Evolutionary conservation across 2,329 filamentous ascomycete species (phyloP).

Genomic region (Epichloe sp.): DNA sequence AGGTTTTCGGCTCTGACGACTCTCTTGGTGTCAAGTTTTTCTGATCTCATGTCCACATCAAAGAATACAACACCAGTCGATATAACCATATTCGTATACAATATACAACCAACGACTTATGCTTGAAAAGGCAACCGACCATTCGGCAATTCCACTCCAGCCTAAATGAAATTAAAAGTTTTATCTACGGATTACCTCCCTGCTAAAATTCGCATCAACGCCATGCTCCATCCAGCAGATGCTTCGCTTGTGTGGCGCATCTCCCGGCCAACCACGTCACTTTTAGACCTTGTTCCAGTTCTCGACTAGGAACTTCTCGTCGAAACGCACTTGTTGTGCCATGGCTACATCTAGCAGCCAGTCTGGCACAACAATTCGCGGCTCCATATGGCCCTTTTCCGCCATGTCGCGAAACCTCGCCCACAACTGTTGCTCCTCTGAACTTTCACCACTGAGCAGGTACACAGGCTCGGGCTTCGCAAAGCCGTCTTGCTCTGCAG

Average conservation of each 20-base stretch:
- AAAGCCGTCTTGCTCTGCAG: slow-evolving; percentile 49
- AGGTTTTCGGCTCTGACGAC: slow-evolving; percentile 83
- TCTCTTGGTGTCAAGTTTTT: slow-evolving; percentile 95
- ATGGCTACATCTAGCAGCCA: slow-evolving; percentile 87
- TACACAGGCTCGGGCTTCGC: slow-evolving; percentile 61
- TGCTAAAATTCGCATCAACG: neutral
- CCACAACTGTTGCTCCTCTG: slow-evolving; percentile 65
- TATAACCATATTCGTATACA: neutral
- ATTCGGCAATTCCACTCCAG: neutral
- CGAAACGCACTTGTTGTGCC: slow-evolving; percentile 65
- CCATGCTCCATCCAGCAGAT: slow-evolving; percentile 10
- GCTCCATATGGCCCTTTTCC: slow-evolving; percentile 61
- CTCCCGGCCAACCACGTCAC: slow-evolving; percentile 3
- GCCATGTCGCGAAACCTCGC: slow-evolving; percentile 69
- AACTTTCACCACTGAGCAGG: slow-evolving; percentile 56
- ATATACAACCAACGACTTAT: neutral
- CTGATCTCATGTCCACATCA: slow-evolving; percentile 28
- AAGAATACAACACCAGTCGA: neutral
- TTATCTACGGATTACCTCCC: neutral
- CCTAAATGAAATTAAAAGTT: neutral
- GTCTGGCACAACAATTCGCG: slow-evolving; percentile 70
- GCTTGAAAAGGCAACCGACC: neutral
- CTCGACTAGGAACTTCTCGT: slow-evolving; percentile 45
- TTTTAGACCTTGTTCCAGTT: slow-evolving; percentile 25
- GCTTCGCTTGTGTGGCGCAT: slow-evolving; percentile 4